phyloP scores from a whole-genome alignment of 139 green algal genomes.

The Protoeuglena noctilucae region DNA sequence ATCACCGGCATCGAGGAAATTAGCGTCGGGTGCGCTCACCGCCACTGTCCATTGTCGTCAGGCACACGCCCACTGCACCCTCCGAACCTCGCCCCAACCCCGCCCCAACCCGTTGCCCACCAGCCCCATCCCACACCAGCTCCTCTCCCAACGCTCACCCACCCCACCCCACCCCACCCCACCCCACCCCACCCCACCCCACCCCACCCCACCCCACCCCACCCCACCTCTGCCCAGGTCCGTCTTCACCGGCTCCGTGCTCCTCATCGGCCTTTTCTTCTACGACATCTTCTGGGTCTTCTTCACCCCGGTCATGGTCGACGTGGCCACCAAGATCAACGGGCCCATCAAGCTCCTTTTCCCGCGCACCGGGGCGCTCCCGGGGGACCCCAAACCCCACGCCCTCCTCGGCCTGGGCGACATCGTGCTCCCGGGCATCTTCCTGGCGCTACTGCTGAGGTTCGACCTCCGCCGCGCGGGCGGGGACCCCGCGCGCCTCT shows the following conservation, averaged over 20 bases:
- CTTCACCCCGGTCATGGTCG: slow-evolving; percentile 77
- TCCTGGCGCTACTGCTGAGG: slow-evolving; percentile 85
- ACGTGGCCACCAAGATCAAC: slow-evolving; percentile 91
- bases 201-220: no score
- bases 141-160: no score
- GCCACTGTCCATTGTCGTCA: no score
- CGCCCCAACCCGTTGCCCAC: no score
- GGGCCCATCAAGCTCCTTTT: slow-evolving; percentile 96
- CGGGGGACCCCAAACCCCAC: slow-evolving; percentile 36
- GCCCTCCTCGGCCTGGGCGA: slow-evolving; percentile 90
- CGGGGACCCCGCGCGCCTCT: background rate
- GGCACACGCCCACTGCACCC: no score
- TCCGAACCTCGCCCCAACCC: no score
- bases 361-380: slow-evolving; percentile 16
- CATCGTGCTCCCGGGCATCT: slow-evolving; percentile 83
- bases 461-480: no score
- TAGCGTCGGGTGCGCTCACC: slow-evolving; percentile 55
- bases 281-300: slow-evolving; percentile 99
- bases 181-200: no score
- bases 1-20: slow-evolving; percentile 93
- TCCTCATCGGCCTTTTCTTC: slow-evolving; percentile 80
- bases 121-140: no score
- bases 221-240: slow-evolving; percentile 11
- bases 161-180: no score
- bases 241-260: slow-evolving; percentile 48